Conservation (phyloP, 768 basidiomycete genomes). For the Myochromella boudieri region DNA sequence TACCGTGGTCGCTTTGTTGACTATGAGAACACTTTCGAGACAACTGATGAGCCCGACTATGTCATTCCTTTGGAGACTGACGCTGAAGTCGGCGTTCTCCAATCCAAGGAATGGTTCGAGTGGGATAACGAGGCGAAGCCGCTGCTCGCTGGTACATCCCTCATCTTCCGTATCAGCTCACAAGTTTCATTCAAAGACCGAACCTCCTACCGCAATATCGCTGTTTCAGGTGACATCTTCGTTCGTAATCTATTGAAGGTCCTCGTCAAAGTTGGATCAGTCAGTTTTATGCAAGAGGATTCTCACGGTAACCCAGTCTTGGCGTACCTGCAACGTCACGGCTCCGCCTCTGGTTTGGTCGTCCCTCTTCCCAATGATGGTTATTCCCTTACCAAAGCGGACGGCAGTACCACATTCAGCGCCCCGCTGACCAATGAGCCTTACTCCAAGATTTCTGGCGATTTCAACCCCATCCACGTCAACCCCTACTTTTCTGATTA, state of each 20-base stretch:
- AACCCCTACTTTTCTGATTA: conserved; percentile 98
- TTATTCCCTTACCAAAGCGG: conserved; percentile 74
- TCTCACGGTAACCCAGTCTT: conserved; percentile 92
- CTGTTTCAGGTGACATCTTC: conserved; percentile 83
- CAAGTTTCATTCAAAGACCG: conserved; percentile 92
- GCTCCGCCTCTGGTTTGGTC: conserved; percentile 72
- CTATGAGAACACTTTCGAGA: conserved; percentile 95
- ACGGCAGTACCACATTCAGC: conserved; percentile 64
- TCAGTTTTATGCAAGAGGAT: conserved; percentile 85
- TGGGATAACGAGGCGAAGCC: conserved; percentile 87
- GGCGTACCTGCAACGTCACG: conserved; percentile 91
- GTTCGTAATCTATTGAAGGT: conserved; percentile 86
- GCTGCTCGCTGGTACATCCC: conserved; percentile 73
- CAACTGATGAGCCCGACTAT: conserved; percentile 87
- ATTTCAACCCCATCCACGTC: conserved; percentile 98
- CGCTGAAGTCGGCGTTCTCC: conserved; percentile 84
- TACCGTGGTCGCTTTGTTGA: conserved; percentile 95
- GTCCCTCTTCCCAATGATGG: conserved; percentile 82
- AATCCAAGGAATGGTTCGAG: conserved; percentile 97
- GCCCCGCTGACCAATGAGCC: conserved; percentile 93
- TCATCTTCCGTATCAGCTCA: conserved; percentile 89
- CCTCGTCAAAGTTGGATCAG: conserved; percentile 83
- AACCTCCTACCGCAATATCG: conserved; percentile 75
- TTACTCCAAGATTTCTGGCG: conserved; percentile 93
- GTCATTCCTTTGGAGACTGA: conserved; percentile 71